phyloP scores from a whole-genome alignment of 2,329 filamentous ascomycete genomes.

The Parastagonospora avenae region DNA sequence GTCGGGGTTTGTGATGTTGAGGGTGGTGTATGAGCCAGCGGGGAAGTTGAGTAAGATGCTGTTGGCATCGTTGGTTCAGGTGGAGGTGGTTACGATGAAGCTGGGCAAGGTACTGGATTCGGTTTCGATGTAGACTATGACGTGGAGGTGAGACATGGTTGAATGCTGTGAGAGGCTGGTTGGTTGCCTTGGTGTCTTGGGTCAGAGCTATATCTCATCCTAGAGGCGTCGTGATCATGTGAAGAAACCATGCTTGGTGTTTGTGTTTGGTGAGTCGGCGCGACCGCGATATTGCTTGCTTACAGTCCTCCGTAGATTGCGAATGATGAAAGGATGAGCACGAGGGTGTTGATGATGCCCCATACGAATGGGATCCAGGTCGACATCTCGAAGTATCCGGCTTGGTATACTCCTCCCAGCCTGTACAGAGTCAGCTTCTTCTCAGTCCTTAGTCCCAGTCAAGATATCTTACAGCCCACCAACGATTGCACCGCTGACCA shows the following conservation, averaged over 20 bases:
- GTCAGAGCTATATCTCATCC: too few relatives aligned
- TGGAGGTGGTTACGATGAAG: too few relatives aligned
- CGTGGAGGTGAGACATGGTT: too few relatives aligned
- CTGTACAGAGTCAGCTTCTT: conserved; percentile 50
- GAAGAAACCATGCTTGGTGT: background rate
- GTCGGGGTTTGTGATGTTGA: too few relatives aligned
- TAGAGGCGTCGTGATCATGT: too few relatives aligned
- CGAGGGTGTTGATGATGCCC: conserved; percentile 81
- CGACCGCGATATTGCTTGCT: background rate
- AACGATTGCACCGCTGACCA: conserved; percentile 80
- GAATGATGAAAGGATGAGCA: conserved; percentile 85
- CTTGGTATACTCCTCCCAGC: conserved; percentile 77
- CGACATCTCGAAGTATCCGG: conserved; percentile 87
- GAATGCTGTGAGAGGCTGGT: too few relatives aligned
- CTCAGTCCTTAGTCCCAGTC: background rate
- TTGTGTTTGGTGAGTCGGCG: background rate
- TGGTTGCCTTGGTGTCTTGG: too few relatives aligned
- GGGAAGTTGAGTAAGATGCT: too few relatives aligned
- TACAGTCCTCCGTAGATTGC: conserved; percentile 88
- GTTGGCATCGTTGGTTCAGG: too few relatives aligned
- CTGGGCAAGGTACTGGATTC: too few relatives aligned
- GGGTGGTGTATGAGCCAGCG: too few relatives aligned
- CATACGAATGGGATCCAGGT: conserved; percentile 93
- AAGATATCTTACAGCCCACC: conserved; percentile 70
- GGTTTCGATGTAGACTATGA: too few relatives aligned